Base-by-base conservation (phyloP, 208 protist genomes). In the Trypanosoma mega region DNA sequence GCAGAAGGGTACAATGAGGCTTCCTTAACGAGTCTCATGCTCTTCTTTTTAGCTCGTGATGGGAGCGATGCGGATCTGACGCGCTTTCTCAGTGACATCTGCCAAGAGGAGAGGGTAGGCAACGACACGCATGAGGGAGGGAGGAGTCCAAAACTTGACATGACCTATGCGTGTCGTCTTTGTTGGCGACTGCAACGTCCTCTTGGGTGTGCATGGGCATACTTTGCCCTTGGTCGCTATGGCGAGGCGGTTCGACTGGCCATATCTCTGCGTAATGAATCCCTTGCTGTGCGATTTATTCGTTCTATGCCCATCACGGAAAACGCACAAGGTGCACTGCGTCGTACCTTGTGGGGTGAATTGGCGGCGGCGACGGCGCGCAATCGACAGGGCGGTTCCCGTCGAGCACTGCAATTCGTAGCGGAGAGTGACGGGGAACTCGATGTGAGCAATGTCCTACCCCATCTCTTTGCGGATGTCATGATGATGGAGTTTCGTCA, bases 391-490 rank as follows among this genome's bases (percentile, higher is more conserved):
- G 52, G 62, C 47, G 68, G 59, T 0, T 55, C 70, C 16, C 37
- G 57, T 21, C 64, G 59, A 23, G 73, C 74, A 11, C 64, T 85
- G 63, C 64, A 72, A 45, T 48, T 85, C 45, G 61, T 78, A 27
- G 44, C 49, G n/a, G 57, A 57, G 26, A 70, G 64, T 47, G 59
- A 59, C n/a, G 64, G 58, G 14, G 73, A 76, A 21, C 16, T 85
- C 9, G 62, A 75, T 52, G 50, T 80, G 11, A 80, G 71, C 27
- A 70, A 85, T 57, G 66, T 80, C 1, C 60, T 85, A 26, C 72
- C 72, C 26, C 64, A 73, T 57, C 55, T 85, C 29, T 68, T 64
- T 33, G 62, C 47, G 24, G 52, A 72, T 18, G 57, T 73, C 18
- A 66, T 72, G 47, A 68, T 85, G 54, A 60, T 50, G 48, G 63